Conservation (phyloP, 257 asterid species). For the Scutellaria minor region DNA sequence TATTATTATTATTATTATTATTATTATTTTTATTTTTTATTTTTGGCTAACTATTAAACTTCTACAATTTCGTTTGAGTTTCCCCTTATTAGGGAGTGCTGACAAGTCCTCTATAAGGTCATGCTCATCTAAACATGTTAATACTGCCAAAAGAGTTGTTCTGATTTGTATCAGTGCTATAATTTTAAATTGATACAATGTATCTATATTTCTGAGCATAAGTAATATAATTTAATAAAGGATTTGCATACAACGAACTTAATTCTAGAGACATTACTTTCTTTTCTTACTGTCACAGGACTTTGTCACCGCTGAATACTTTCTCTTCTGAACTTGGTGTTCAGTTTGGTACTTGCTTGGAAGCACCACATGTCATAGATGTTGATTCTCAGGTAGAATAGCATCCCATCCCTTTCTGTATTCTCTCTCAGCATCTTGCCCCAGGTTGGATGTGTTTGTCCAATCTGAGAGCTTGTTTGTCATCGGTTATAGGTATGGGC, state of each 20-base stretch:
- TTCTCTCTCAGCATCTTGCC: conserved; percentile 23
- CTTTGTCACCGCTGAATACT: conserved; percentile 84
- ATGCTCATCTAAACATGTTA: conserved; percentile 24
- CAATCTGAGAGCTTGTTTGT: conserved; percentile 34
- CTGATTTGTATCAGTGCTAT: conserved; percentile 24
- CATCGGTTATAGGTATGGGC: conserved; percentile 75
- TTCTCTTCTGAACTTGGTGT: conserved; percentile 97
- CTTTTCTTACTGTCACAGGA: conserved; percentile 53
- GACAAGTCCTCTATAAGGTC: conserved; percentile 18
- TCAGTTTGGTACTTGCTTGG: conserved; percentile 86
- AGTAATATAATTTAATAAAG: neutral
- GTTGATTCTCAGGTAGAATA: conserved; percentile 76
- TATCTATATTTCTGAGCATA: neutral
- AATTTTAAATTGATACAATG: conserved; percentile 16
- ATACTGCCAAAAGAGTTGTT: conserved; percentile 1
- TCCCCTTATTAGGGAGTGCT: conserved; percentile 24
- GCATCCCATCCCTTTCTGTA: neutral
- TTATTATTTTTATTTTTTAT: neutral
- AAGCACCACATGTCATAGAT: conserved; percentile 96
- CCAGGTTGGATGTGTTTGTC: conserved; percentile 29
- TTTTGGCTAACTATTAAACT: conserved; percentile 7
- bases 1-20: neutral
- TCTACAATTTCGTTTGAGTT: conserved; percentile 9
- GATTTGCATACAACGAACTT: conserved; percentile 2
- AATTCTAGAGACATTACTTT: conserved; percentile 12